Conservation (phyloP, 176 grass and related monocot genomes). For the Oryza longistaminata region DNA sequence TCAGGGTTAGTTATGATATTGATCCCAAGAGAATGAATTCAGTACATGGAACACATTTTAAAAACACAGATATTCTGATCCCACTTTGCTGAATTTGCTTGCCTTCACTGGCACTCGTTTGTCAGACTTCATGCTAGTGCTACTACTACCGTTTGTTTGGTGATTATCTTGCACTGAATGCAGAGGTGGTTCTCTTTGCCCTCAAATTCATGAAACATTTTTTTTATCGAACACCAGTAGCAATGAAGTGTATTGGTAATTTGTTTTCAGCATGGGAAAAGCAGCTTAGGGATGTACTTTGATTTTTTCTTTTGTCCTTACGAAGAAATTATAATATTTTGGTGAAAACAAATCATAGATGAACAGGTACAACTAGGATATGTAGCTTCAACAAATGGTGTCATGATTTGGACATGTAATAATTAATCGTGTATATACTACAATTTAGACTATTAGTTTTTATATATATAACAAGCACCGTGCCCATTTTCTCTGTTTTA, state of each 20-base stretch:
- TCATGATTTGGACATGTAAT: background rate
- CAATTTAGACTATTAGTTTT: background rate
- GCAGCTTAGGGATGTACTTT: no score
- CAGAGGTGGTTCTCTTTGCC: background rate
- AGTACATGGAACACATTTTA: background rate
- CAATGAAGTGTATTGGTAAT: background rate
- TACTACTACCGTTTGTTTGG: background rate
- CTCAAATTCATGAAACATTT: slow-evolving; percentile 12
- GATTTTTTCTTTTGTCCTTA: background rate
- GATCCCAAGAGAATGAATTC: slow-evolving; percentile 4
- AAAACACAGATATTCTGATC: background rate
- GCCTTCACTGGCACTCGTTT: slow-evolving; percentile 19
- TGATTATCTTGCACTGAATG: slow-evolving; percentile 1
- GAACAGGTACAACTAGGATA: background rate
- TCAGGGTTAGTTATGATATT: background rate
- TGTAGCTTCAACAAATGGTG: background rate
- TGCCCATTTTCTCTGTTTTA: no score
- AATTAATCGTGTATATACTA: background rate
- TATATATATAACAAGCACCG: background rate
- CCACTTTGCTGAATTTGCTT: background rate
- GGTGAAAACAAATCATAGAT: background rate
- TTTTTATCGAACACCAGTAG: background rate
- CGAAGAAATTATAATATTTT: background rate
- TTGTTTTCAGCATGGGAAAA: background rate
- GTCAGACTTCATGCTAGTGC: background rate